Evolutionary conservation across 2,329 filamentous ascomycete species (phyloP).

Genomic region (Diaporthe destruens): DNA sequence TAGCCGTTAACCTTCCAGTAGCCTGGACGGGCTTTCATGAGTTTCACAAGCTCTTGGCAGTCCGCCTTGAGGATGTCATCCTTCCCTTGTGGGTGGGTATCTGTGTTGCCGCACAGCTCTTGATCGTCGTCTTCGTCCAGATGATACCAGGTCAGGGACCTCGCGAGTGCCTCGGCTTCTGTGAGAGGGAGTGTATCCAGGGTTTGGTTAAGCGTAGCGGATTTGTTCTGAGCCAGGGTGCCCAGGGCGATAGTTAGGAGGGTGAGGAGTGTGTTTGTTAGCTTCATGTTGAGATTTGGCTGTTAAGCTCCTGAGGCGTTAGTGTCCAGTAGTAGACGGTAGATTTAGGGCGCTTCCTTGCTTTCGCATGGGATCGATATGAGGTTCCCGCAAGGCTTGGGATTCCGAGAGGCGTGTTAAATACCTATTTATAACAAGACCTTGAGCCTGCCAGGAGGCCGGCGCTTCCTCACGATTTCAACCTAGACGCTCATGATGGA

Average conservation of each 20-base stretch:
- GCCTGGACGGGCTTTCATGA: not conserved
- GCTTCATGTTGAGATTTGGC: constrained; percentile 1
- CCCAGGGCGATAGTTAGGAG: not conserved
- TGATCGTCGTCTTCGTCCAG: constrained; percentile 11
- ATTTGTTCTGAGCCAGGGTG: not conserved
- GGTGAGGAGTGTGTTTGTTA: constrained; percentile 3
- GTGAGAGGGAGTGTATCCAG: not conserved
- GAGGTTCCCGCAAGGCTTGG: not conserved
- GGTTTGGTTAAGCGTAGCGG: not conserved
- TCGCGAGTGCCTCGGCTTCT: not conserved
- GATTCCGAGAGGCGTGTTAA: not conserved
- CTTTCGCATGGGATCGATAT: not conserved
- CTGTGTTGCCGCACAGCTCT: constrained; percentile 3
- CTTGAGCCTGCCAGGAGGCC: not conserved
- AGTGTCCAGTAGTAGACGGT: not conserved
- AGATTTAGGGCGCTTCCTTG: not conserved
- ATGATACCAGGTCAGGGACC: constrained; percentile 13
- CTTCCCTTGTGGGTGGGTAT: not conserved
- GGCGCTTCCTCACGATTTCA: not conserved
- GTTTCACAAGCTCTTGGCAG: not conserved
- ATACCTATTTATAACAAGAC: not conserved
- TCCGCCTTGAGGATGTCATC: not conserved
- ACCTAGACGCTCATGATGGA: too few species aligned
- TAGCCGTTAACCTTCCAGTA: constrained; percentile 21
- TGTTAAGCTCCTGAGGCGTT: not conserved